Evolutionary conservation across 208 protist genomes (phyloP), one percentile per base, ranked within the genome.

Genomic region (Trichomonas gallinae): DNA sequence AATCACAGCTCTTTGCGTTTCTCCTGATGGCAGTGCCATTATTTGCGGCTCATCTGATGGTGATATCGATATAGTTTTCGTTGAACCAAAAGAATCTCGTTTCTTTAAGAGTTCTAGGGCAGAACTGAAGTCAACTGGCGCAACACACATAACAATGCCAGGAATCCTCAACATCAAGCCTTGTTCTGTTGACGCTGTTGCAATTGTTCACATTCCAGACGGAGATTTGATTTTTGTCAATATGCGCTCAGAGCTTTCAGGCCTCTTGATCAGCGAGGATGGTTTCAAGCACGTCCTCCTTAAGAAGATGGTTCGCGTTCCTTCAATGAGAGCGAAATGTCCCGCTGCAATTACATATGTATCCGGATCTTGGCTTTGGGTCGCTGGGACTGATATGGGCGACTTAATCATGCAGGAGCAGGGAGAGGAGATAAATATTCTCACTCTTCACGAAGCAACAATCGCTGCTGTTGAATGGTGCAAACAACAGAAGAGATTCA

Each of bases 31-130:
- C 38, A 31, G 38, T 10, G 26, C 44, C 0, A 93, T 93, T 15
- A n/a, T 93, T 38, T 93, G 87, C n/a, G 87, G 87, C 0, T 49
- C 87, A 11, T 93, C 87, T 34, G 87, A 93, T 93, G 87, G 87
- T 36, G 87, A 93, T 38, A 93, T 93, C 26, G 40, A 93, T 93
- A 51, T 93, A 21, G 26, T 93, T 51, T 51, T 26, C 0, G 34
- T 93, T 51, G 87, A 93, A 15, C 23, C 13, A 8, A 93, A 93
- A 51, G 15, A 44, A 38, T 23, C 15, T 38, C 0, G 44, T 13
- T 13, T 51, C 13, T 93, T 93, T 15, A 58, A 42, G 26, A n/a
- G 21, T 4, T 17, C 58, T 31, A 72, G 58, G 58, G 26, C 8
- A 6, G 87, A 93, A 51, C 26, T 93, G 34, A 93, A 93, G 26